Evolutionary conservation across 1,284 basidiomycete species (phyloP).

Genomic region (Tilletia caries): DNA sequence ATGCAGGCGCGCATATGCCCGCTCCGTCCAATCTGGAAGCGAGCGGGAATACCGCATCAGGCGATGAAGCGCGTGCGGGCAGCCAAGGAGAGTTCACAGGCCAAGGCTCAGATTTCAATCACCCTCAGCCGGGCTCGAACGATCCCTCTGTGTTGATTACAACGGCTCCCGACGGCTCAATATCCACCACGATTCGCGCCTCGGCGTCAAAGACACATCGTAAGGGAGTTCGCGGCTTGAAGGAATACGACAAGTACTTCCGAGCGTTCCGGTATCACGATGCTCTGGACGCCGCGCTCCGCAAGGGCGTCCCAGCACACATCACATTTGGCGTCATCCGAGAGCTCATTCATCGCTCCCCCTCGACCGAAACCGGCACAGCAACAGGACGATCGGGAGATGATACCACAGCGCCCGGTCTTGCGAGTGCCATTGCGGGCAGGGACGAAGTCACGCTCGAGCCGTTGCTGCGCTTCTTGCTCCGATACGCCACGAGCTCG

Average conservation of each 20-base stretch:
- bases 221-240: slow-evolving; percentile 59
- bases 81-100: background rate
- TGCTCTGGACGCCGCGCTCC: slow-evolving; percentile 65
- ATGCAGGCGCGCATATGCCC: slow-evolving; percentile 15
- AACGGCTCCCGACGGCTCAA: slow-evolving; percentile 5
- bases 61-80: background rate
- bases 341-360: slow-evolving; percentile 76
- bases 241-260: slow-evolving; percentile 82
- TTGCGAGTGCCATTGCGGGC: slow-evolving; percentile 78
- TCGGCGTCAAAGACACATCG: background rate
- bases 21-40: background rate
- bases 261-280: slow-evolving; percentile 93
- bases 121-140: background rate
- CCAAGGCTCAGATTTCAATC: background rate
- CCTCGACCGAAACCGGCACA: slow-evolving; percentile 5
- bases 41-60: background rate
- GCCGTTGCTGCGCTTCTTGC: slow-evolving; percentile 77
- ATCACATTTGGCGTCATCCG: slow-evolving; percentile 87
- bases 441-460: slow-evolving; percentile 92
- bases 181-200: background rate
- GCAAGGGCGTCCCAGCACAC: slow-evolving; percentile 35
- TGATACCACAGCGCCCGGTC: slow-evolving; percentile 63
- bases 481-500: slow-evolving; percentile 82
- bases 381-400: slow-evolving; percentile 15
- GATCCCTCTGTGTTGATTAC: background rate